These are phyloP conservation scores for Neostapfia colusana DNA, from an alignment of 176 grass and related monocot genomes.

Conservation along the genomic window DNA sequence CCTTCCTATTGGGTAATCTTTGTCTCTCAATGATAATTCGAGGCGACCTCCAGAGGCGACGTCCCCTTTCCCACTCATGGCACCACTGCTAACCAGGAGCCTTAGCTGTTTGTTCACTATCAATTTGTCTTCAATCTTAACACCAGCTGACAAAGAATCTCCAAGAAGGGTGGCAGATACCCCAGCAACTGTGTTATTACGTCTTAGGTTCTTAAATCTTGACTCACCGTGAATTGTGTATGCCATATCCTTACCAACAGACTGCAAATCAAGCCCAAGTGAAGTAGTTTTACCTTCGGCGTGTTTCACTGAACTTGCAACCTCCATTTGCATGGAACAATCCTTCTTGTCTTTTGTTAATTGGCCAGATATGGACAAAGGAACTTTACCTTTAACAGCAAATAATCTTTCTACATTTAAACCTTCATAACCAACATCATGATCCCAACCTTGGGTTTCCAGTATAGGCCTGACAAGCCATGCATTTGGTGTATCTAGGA, in stretches of 20 bases:
- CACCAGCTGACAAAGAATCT: slow-evolving; percentile 71
- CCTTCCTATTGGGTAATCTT: slow-evolving; percentile 82
- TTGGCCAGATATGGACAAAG: slow-evolving; percentile 77
- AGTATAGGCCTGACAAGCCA: slow-evolving; percentile 96
- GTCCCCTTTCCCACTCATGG: slow-evolving; percentile 75
- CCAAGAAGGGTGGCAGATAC: slow-evolving; percentile 77
- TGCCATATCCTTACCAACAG: slow-evolving; percentile 84
- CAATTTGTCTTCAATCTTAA: slow-evolving; percentile 91
- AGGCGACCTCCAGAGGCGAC: slow-evolving; percentile 71
- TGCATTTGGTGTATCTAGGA: slow-evolving; percentile 73
- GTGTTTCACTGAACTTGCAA: slow-evolving; percentile 86
- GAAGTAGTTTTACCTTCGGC: slow-evolving; percentile 64
- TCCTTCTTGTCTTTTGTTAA: slow-evolving; percentile 99
- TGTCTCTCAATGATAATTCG: slow-evolving; percentile 80
- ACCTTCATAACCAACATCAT: slow-evolving; percentile 97
- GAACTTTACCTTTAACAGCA: slow-evolving; percentile 74
- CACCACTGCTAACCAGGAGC: slow-evolving; percentile 67
- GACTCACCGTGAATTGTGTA: slow-evolving; percentile 84
- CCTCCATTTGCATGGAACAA: slow-evolving; percentile 77
- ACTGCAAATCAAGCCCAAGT: slow-evolving; percentile 74
- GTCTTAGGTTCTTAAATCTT: slow-evolving; percentile 75
- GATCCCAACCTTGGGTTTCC: slow-evolving; percentile 93
- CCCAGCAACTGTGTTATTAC: slow-evolving; percentile 73
- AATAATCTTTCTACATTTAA: slow-evolving; percentile 84
- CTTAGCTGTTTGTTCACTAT: slow-evolving; percentile 72